Evolutionary conservation across 345 rosid genomes (phyloP).

Genomic region (Turnera subulata): DNA sequence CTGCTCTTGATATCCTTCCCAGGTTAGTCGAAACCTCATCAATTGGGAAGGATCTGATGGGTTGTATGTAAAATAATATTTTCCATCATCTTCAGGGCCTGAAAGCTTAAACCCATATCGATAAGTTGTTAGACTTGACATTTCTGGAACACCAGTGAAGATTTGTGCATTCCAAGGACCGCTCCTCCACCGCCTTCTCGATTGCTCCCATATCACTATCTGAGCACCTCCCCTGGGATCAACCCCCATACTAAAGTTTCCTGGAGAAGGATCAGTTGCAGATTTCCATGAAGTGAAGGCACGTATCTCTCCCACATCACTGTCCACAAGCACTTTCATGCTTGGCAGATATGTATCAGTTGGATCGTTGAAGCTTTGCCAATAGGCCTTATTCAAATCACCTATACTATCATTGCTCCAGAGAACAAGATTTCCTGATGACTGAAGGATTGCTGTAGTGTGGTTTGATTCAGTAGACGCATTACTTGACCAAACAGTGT

Average conservation of each 20-base stretch:
- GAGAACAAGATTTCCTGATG: slow-evolving; percentile 13
- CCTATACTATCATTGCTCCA: background rate
- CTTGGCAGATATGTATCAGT: slow-evolving; percentile 26
- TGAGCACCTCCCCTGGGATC: slow-evolving; percentile 67
- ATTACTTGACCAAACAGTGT: slow-evolving; percentile 45
- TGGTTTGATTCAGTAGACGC: slow-evolving; percentile 3
- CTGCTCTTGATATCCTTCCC: slow-evolving; percentile 56
- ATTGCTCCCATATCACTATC: slow-evolving; percentile 62
- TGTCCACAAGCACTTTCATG: slow-evolving; percentile 15
- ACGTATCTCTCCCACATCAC: slow-evolving; percentile 3
- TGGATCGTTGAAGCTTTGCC: slow-evolving; percentile 22
- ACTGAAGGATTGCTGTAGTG: slow-evolving; percentile 4
- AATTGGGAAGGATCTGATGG: slow-evolving; percentile 32
- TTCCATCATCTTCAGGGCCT: slow-evolving; percentile 38
- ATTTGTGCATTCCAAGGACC: slow-evolving; percentile 65
- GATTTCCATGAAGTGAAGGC: slow-evolving; percentile 22
- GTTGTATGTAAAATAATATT: slow-evolving; percentile 47
- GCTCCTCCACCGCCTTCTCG: slow-evolving; percentile 62
- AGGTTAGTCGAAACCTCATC: slow-evolving; percentile 42
- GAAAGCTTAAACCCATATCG: slow-evolving; percentile 54
- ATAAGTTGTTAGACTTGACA: slow-evolving; percentile 30
- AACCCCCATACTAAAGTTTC: slow-evolving; percentile 37
- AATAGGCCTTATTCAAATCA: background rate
- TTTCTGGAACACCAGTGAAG: slow-evolving; percentile 55
- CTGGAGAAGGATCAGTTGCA: slow-evolving; percentile 24